Conservation (phyloP, 805 yeast species). For the Saccharomycopsis guyanensis region DNA sequence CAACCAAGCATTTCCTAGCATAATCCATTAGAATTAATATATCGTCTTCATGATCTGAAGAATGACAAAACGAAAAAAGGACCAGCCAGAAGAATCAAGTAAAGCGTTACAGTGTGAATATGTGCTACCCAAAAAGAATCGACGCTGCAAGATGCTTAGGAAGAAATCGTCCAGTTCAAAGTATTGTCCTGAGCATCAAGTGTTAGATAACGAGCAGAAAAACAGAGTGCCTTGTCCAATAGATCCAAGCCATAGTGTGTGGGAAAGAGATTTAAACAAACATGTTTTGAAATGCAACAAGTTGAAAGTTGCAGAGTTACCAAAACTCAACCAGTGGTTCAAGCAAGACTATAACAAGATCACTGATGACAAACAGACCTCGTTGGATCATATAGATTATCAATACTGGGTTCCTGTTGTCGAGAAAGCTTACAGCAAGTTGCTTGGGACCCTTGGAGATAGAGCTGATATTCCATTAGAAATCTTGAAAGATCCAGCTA, state of each 20-base stretch:
- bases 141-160: constrained; percentile 57
- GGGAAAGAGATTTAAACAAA: constrained; percentile 45
- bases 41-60: too few relatives aligned
- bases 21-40: too few relatives aligned
- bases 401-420: constrained; percentile 30
- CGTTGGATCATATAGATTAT: constrained; percentile 18
- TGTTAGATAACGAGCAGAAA: constrained; percentile 22
- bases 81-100: not conserved
- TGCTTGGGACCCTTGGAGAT: constrained; percentile 22
- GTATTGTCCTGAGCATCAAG: constrained; percentile 59
- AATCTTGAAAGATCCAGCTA: constrained; percentile 26
- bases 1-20: too few relatives aligned
- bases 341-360: constrained; percentile 37
- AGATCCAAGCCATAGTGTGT: constrained; percentile 68
- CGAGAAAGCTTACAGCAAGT: constrained; percentile 30
- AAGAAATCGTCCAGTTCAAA: constrained; percentile 31
- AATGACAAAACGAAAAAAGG: not conserved
- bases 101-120: constrained; percentile 37
- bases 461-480: constrained; percentile 20
- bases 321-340: constrained; percentile 44
- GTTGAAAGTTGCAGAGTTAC: constrained; percentile 27
- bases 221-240: constrained; percentile 64
- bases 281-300: constrained; percentile 62
- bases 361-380: not conserved
- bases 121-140: constrained; percentile 40